A percentile compares a stretch with the other conserved stretches of the same genome.
These are phyloP conservation scores for Trichosporon sp. DNA, from an alignment of 1,284 basidiomycete species.

Conservation along the genomic window DNA sequence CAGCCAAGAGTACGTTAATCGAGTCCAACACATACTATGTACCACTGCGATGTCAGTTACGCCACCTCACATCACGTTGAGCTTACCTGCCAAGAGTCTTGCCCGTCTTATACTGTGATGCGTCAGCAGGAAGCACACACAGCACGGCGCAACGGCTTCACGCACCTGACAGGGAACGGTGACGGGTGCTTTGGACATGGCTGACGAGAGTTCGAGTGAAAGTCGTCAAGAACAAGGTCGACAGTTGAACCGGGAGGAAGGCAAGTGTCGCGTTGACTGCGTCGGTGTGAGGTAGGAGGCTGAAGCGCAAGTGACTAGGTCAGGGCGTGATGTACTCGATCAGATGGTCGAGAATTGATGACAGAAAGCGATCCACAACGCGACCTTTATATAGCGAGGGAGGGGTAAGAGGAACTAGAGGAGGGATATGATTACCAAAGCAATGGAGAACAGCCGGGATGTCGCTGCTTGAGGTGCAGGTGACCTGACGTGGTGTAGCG, in stretches of 20 bases:
- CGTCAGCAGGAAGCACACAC: not conserved
- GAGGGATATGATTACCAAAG: not conserved
- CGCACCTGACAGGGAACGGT: conserved; percentile 69
- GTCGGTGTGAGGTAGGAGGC: not conserved
- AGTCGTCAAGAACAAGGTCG: not conserved
- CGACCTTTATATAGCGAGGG: not conserved
- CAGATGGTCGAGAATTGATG: not conserved
- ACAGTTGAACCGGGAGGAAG: not conserved
- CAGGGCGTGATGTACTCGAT: not conserved
- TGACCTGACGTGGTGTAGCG: conserved; percentile 17
- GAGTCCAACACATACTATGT: conserved; percentile 48
- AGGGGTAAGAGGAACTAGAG: not conserved
- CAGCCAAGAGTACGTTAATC: not conserved
- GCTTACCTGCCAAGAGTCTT: conserved; percentile 86
- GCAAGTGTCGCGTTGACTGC: not conserved
- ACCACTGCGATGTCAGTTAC: conserved; percentile 43
- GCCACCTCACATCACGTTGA: conserved; percentile 54
- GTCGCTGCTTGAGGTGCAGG: conserved; percentile 5
- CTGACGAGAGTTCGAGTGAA: not conserved
- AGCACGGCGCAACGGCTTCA: not conserved
- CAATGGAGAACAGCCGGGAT: not conserved
- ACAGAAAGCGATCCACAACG: not conserved
- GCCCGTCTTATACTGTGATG: conserved; percentile 82
- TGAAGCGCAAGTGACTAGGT: not conserved
- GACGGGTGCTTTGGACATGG: conserved; percentile 37